Percentiles rank a stretch among this genome's conserved stretches.
Evolutionary conservation across 129 eudicot genomes (phyloP).

Genomic region (Deinandra increscens): DNA sequence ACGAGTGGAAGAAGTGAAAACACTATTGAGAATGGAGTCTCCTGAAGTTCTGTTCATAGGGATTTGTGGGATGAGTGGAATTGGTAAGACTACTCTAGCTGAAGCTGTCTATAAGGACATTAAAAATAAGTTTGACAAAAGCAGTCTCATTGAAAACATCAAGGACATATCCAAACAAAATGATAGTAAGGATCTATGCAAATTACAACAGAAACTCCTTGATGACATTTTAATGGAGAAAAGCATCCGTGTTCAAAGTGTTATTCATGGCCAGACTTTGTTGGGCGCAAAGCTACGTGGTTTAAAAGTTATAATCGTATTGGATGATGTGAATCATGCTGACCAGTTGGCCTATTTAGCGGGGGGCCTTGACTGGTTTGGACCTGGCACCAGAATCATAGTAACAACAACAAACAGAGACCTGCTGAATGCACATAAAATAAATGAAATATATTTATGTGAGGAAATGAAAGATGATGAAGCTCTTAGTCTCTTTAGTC

Average conservation of each 20-base stretch:
- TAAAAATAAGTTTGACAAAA: background rate
- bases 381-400: constrained; percentile 17
- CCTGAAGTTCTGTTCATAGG: constrained; percentile 16
- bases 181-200: background rate
- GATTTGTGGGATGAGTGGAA: constrained; percentile 26
- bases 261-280: background rate
- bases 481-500: background rate
- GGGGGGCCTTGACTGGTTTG: constrained; percentile 24
- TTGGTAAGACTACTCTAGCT: constrained; percentile 25
- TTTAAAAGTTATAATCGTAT: background rate
- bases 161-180: constrained; percentile 25
- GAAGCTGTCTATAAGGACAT: background rate
- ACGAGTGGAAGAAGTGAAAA: background rate
- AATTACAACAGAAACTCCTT: constrained; percentile 11
- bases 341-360: constrained; percentile 24
- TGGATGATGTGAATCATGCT: background rate
- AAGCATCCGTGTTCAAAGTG: background rate
- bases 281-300: background rate
- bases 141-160: constrained; percentile 23
- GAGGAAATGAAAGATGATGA: background rate
- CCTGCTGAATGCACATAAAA: background rate
- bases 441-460: background rate
- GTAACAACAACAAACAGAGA: background rate
- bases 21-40: background rate
- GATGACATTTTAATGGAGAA: background rate